Conservation (phyloP, 2,329 filamentous ascomycete species). For the Neofusicoccum parvum region DNA sequence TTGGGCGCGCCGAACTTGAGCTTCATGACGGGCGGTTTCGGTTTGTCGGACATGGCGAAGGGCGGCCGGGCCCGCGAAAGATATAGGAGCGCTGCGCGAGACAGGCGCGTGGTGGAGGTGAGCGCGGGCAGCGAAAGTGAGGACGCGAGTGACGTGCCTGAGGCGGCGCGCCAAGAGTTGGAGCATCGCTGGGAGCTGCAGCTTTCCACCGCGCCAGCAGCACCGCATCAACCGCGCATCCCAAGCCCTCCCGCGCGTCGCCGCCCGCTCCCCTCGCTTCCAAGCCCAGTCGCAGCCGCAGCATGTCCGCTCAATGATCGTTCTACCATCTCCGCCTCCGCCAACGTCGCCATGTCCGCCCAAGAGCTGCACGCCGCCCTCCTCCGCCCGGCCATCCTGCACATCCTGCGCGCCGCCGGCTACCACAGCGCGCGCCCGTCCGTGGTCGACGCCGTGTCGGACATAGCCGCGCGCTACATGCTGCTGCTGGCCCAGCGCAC, state of each 20-base stretch:
- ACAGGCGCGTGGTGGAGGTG: neutral
- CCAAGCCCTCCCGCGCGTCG: neutral
- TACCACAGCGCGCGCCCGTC: constrained; percentile 81
- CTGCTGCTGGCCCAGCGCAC: constrained; percentile 72
- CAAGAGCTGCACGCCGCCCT: constrained; percentile 68
- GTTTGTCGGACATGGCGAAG: constrained; percentile 8
- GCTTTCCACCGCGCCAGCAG: constrained; percentile 12
- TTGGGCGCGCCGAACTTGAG: constrained; percentile 28
- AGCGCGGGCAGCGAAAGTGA: constrained; percentile 5
- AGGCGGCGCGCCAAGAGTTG: constrained; percentile 1
- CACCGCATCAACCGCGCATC: neutral
- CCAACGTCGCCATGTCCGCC: constrained; percentile 30
- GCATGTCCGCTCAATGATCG: constrained; percentile 8
- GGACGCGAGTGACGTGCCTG: constrained; percentile 15
- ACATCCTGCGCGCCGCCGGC: constrained; percentile 88
- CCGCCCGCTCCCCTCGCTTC: neutral
- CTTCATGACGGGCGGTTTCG: constrained; percentile 29
- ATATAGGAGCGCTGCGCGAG: neutral
- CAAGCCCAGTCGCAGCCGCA: neutral
- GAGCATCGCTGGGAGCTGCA: constrained; percentile 3
- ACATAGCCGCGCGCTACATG: constrained; percentile 82
- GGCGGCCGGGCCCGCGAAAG: neutral
- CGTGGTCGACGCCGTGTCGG: constrained; percentile 84
- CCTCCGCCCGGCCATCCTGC: constrained; percentile 81
- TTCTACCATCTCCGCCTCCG: neutral